phyloP scores from a whole-genome alignment of 164 flowering plant species.

The Dillenia turbinata region DNA sequence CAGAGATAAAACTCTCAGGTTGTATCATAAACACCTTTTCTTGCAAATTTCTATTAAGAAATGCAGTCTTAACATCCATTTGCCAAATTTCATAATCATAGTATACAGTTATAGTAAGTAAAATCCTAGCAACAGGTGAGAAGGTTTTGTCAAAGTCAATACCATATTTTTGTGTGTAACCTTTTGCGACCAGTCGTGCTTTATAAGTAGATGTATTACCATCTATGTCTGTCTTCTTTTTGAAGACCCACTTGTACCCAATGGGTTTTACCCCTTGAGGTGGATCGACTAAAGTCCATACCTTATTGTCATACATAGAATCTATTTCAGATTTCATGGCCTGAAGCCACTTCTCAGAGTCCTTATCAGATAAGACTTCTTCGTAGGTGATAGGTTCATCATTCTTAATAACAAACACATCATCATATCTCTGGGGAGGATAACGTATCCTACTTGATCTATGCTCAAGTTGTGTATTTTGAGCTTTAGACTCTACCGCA shows the following conservation, averaged over 20 bases:
- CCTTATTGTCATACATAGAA: background rate
- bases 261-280: background rate
- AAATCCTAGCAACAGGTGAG: background rate
- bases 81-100: no score
- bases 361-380: background rate
- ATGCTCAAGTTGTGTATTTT: background rate
- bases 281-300: background rate
- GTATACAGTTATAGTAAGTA: no score
- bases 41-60: background rate
- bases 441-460: background rate
- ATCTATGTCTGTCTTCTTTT: background rate
- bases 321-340: conserved; percentile 5
- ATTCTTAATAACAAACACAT: background rate
- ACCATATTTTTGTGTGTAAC: background rate
- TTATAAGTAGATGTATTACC: background rate
- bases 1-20: background rate
- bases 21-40: background rate
- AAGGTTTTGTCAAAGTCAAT: background rate
- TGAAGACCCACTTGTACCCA: conserved; percentile 2
- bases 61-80: no score
- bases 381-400: background rate
- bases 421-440: background rate
- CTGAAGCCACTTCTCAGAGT: background rate
- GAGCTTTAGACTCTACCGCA: background rate
- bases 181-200: background rate